Percentiles rank a stretch among this genome's conserved stretches.
Evolutionary conservation across 345 rosid species (phyloP).

Genomic region (Anacardium occidentale): DNA sequence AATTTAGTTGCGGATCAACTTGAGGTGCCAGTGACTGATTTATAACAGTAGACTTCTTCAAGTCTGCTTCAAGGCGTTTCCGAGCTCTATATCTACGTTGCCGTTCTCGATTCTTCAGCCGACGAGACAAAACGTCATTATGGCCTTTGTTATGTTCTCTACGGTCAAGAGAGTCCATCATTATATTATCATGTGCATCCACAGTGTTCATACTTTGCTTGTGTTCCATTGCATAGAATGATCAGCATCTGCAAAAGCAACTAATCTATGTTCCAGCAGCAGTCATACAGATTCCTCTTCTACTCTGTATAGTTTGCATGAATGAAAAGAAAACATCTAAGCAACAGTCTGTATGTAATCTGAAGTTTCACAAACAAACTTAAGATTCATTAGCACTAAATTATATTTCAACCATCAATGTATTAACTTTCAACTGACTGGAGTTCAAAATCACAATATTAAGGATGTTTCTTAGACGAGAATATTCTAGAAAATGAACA

Average conservation of each 20-base stretch:
- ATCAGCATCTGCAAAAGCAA: background rate
- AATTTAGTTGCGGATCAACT: constrained; percentile 28
- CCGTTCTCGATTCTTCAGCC: constrained; percentile 73
- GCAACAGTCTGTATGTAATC: background rate
- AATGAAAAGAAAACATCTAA: constrained; percentile 6
- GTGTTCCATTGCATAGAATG: constrained; percentile 36
- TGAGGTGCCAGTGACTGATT: constrained; percentile 23
- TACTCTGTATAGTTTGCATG: constrained; percentile 23
- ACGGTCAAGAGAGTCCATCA: constrained; percentile 28
- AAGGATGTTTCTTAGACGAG: background rate
- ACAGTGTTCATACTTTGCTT: constrained; percentile 32
- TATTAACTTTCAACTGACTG: constrained; percentile 14
- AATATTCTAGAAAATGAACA: background rate
- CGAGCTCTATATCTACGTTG: constrained; percentile 78
- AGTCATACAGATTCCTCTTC: constrained; percentile 33
- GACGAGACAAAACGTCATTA: constrained; percentile 45
- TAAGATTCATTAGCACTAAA: background rate
- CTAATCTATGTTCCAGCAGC: constrained; percentile 24
- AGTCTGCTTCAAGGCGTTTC: constrained; percentile 59
- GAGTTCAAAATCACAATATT: background rate
- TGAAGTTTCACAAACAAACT: background rate
- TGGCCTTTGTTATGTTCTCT: constrained; percentile 26
- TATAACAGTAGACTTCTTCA: constrained; percentile 21
- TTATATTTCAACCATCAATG: constrained; percentile 1
- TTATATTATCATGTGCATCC: constrained; percentile 32